These are phyloP conservation scores for Mortierella sp. DNA, from an alignment of 371 early-diverging fungal genomes.

Conservation along the genomic window DNA sequence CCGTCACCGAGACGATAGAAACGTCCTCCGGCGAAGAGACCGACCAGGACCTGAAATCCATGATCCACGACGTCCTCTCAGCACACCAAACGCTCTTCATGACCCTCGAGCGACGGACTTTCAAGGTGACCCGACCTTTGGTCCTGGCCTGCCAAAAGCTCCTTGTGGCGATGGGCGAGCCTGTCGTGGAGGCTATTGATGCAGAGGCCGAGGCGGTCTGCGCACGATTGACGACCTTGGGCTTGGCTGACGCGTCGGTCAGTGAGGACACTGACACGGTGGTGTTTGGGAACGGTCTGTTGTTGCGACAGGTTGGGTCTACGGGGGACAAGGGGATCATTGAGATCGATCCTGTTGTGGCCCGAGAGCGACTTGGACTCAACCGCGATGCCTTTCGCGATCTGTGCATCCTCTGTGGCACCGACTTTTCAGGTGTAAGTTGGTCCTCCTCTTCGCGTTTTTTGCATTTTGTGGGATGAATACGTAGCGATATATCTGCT, in stretches of 20 bases:
- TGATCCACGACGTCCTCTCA: constrained; percentile 31
- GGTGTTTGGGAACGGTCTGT: constrained; percentile 70
- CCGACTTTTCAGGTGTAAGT: constrained; percentile 74
- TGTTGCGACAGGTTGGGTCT: constrained; percentile 66
- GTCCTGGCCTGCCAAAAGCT: constrained; percentile 66
- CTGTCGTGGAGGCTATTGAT: constrained; percentile 60
- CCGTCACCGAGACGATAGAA: not conserved
- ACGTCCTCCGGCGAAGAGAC: not conserved
- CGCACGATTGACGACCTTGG: constrained; percentile 63
- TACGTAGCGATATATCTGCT: not conserved
- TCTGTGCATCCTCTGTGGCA: constrained; percentile 86
- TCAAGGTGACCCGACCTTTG: constrained; percentile 64
- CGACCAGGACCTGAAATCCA: constrained; percentile 24
- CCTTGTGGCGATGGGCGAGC: constrained; percentile 65
- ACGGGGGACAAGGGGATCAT: constrained; percentile 57
- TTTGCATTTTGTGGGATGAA: not conserved
- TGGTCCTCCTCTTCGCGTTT: not conserved
- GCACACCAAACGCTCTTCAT: constrained; percentile 27
- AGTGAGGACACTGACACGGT: constrained; percentile 80
- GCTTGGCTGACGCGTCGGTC: constrained; percentile 68
- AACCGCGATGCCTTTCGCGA: constrained; percentile 73
- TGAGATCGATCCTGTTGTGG: constrained; percentile 68
- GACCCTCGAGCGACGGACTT: constrained; percentile 65
- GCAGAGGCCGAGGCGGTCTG: constrained; percentile 83
- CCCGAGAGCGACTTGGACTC: constrained; percentile 65